Evolutionary conservation across 208 protist species (phyloP).

Genomic region (Entamoeba dispar): DNA sequence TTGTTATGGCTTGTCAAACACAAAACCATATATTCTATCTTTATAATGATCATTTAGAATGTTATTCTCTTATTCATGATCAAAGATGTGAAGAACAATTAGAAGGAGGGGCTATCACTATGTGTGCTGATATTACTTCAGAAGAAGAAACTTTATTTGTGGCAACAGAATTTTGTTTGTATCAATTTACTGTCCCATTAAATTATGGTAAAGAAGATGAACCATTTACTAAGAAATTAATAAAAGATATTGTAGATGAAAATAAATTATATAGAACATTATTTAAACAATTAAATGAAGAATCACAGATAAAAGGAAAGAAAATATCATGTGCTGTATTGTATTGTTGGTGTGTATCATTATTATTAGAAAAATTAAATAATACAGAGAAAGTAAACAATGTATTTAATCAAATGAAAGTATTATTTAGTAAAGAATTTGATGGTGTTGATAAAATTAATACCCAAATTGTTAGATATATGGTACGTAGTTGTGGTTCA

Average conservation of each 20-base stretch:
- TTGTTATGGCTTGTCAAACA: background rate
- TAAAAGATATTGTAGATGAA: background rate
- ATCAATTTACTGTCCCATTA: background rate
- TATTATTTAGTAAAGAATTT: background rate
- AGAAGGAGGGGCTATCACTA: background rate
- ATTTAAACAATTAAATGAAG: background rate
- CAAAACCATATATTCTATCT: background rate
- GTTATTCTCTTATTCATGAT: background rate
- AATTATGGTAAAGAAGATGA: background rate
- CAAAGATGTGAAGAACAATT: background rate
- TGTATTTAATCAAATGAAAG: background rate
- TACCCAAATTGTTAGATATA: background rate
- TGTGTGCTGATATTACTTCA: background rate
- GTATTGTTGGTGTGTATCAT: background rate
- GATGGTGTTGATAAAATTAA: background rate
- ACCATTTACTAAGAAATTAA: background rate
- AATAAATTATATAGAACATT: background rate
- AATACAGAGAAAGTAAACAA: background rate
- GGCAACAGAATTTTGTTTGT: background rate
- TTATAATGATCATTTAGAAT: background rate
- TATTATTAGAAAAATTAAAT: background rate
- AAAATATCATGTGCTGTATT: background rate
- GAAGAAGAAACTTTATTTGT: background rate
- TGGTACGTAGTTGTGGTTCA: background rate
- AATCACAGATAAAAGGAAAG: background rate